Base-by-base conservation (phyloP, 2,329 filamentous ascomycete genomes). In the Coniochaeta ligniaria region DNA sequence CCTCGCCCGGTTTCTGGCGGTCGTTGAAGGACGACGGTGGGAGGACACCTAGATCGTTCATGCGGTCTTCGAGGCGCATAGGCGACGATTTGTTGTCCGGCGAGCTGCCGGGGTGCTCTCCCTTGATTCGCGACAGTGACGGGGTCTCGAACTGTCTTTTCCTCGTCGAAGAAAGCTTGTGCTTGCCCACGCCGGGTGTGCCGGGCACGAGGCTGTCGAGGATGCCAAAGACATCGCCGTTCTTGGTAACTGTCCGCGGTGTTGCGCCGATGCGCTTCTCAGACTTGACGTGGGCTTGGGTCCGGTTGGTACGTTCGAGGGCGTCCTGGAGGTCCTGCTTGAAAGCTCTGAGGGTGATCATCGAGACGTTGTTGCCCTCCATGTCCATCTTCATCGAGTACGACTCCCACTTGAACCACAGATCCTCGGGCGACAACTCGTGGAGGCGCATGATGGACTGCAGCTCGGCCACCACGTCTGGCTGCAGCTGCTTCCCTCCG, bases 341-440 rank as follows among this genome's bases (percentile, higher is more conserved):
- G 72, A 99, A 89, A 60, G 86, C 85, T 50, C 89, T 84, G 54
- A 91, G 84, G 0, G 84, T 88, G 41, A 89, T 84, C 47, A 96
- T 80, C 56, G 89, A 85, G 63, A 91, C 76, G 62, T 82, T 87
- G 63, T 87, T 87, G 61, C 92, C 89, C 60, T 96, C 91, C 56
- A 85, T 78, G 26, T 93, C 91, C 87, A 98, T 92, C 75, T 94
- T 96, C 72, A 99, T 89, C 74, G 90, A 93, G 80, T 97, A 98
- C 0, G 92, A 94, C 74, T 99, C 95, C 95, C 95, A 99, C 81
- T 98, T 98, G 85, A 92, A 97, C 75, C 92, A 97, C 28, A 98
- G 81, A 72, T 98, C 95, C 73, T 98, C 88, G 36, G 87, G 82
- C 17, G 87, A 85, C 63, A 98, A 83, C 56, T 86, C 86, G 75